Base-by-base conservation (phyloP, 805 yeast genomes). In the Barnettozyma botsteinii region DNA sequence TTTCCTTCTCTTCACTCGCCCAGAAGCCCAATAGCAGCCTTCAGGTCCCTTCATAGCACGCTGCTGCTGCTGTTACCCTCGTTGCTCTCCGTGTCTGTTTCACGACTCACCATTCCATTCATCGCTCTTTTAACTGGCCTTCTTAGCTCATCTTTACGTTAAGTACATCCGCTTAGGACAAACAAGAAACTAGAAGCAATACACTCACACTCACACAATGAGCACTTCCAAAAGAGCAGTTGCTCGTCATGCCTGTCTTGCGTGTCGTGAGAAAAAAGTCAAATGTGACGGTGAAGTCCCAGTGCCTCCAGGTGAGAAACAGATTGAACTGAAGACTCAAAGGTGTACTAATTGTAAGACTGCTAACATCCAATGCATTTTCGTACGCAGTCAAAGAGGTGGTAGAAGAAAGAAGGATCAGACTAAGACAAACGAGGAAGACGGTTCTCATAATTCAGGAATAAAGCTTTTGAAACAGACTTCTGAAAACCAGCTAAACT, bases 191-290 rank as follows among this genome's bases (percentile, higher is more conserved):
- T 13, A 19, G 17, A 4, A 11, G 15, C 7, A n/a, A 28, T n/a
- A 11, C 10, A n/a, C 9, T 27, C 20, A 9, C 14, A 2, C 33
- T n/a, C 7, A 15, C 19, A 23, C 7, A 21, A 29, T 7, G 12
- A 31, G 12, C 17, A 13, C 30, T 20, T 24, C 40, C 10, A 64
- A 66, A 43, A 59, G 79, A 19, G 63, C 70, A 6, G 84, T 78
- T 2, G 81, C 83, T 0, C 65, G 73, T 42, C 62, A 79, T 34
- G 85, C 85, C 0, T 79, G 85, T 53, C 60, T 79, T 6, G 67
- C 77, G 5, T 79, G 85, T 44, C 72, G 85, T 30, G 81, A 75
- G 49, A 77, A 75, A 60, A 79, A 79, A 50, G 67, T 79, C 46
- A 79, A 77, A 48, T 79, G 85, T 57, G 83, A 79, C 48, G 85